Conservation (phyloP, 352 stramenopile genomes). For the Phytophthora chlamydospora region DNA sequence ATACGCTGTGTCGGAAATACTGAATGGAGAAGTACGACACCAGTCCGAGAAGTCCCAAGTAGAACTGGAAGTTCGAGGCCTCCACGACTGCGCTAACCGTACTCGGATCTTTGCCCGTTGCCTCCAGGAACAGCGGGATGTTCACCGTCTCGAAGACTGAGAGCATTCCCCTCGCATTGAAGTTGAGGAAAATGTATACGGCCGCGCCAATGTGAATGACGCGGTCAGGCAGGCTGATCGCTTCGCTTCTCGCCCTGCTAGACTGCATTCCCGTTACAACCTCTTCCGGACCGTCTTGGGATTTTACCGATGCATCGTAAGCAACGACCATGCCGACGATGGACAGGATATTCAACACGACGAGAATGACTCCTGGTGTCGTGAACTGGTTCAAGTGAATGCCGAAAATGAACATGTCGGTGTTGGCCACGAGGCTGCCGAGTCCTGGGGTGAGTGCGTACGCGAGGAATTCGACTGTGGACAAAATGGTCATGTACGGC, state of each 20-base stretch:
- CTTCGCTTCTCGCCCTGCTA: slow-evolving; percentile 30
- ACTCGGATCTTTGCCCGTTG: slow-evolving; percentile 59
- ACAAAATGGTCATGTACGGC: slow-evolving; percentile 76
- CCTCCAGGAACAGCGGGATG: slow-evolving; percentile 70
- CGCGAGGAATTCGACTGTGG: slow-evolving; percentile 78
- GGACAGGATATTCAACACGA: slow-evolving; percentile 60
- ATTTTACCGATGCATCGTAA: slow-evolving; percentile 57
- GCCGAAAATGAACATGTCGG: slow-evolving; percentile 56
- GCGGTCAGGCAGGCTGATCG: slow-evolving; percentile 48
- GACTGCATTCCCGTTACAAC: slow-evolving; percentile 30
- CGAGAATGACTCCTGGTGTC: slow-evolving; percentile 56
- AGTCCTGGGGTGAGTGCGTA: slow-evolving; percentile 72
- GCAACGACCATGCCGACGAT: slow-evolving; percentile 61
- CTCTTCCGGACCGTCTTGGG: slow-evolving; percentile 54
- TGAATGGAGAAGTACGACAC: slow-evolving; percentile 78
- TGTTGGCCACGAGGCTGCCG: slow-evolving; percentile 57
- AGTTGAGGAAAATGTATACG: slow-evolving; percentile 80
- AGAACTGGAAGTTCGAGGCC: slow-evolving; percentile 82
- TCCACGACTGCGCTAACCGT: slow-evolving; percentile 51
- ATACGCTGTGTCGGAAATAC: slow-evolving; percentile 64
- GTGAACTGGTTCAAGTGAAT: slow-evolving; percentile 77
- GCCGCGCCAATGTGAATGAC: slow-evolving; percentile 62
- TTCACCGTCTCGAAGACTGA: slow-evolving; percentile 84
- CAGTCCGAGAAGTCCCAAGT: slow-evolving; percentile 67
- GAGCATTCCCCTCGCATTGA: slow-evolving; percentile 72